Percentiles rank a stretch among this genome's conserved stretches.
Evolutionary conservation across 768 basidiomycete species (phyloP).

Genomic region (Pisolithus sp.): DNA sequence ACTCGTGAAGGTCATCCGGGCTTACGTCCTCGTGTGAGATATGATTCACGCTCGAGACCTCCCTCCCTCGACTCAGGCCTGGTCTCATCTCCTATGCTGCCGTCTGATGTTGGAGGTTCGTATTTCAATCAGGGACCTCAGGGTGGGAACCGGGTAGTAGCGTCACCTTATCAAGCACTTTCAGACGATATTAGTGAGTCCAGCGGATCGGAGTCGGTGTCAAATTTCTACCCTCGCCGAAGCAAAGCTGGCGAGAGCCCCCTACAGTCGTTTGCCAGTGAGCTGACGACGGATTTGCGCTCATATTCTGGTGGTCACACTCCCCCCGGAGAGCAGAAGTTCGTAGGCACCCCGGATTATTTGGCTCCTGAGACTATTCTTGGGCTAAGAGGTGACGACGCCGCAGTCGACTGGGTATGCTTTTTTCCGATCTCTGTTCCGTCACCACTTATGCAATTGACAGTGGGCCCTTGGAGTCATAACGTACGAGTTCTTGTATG

Average conservation of each 20-base stretch:
- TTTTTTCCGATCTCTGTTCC: slow-evolving; percentile 4
- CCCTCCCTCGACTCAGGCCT: slow-evolving; percentile 78
- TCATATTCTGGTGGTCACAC: slow-evolving; percentile 60
- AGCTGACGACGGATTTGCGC: slow-evolving; percentile 75
- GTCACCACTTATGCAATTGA: slow-evolving; percentile 11
- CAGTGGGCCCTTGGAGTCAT: slow-evolving; percentile 99
- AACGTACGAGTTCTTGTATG: slow-evolving; percentile 96
- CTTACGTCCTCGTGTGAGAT: slow-evolving; percentile 47
- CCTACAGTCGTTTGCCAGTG: slow-evolving; percentile 79
- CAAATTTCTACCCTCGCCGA: slow-evolving; percentile 49
- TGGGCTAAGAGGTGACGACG: slow-evolving; percentile 91
- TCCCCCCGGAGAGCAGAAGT: slow-evolving; percentile 82
- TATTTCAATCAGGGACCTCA: slow-evolving; percentile 71
- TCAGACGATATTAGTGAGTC: slow-evolving; percentile 85
- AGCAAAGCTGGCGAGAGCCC: slow-evolving; percentile 63
- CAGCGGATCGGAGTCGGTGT: slow-evolving; percentile 67
- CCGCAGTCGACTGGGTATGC: slow-evolving; percentile 92
- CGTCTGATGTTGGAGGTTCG: slow-evolving; percentile 62
- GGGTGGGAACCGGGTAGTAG: slow-evolving; percentile 50
- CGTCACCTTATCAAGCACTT: slow-evolving; percentile 60
- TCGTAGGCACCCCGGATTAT: slow-evolving; percentile 97
- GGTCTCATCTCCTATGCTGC: slow-evolving; percentile 68
- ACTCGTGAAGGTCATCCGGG: slow-evolving; percentile 57
- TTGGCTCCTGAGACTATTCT: slow-evolving; percentile 94
- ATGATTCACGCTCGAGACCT: slow-evolving; percentile 68